Percentiles rank a stretch among this genome's conserved stretches.
Evolutionary conservation across 2,329 filamentous ascomycete species (phyloP).

Genomic region (Knoxdaviesia capensis): DNA sequence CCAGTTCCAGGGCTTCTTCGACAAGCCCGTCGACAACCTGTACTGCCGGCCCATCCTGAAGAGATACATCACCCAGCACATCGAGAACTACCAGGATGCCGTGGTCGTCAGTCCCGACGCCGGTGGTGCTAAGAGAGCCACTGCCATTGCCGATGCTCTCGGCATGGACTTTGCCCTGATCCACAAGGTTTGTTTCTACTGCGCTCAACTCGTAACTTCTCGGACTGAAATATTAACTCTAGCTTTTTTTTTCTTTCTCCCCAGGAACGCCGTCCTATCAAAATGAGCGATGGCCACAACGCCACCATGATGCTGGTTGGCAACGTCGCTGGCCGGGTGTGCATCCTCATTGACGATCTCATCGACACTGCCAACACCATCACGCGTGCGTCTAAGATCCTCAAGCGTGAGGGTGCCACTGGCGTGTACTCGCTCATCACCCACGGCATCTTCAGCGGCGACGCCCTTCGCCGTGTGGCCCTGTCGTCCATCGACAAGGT

Average conservation of each 20-base stretch:
- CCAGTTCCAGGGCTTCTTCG: constrained; percentile 97
- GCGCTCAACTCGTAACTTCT: too few relatives aligned
- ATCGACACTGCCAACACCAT: constrained; percentile 96
- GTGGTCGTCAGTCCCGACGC: constrained; percentile 94
- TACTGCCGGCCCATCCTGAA: constrained; percentile 64
- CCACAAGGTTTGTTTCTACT: constrained; percentile 53
- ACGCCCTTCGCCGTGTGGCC: constrained; percentile 87
- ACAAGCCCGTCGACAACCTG: constrained; percentile 94
- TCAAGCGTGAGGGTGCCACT: constrained; percentile 88
- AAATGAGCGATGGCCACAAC: constrained; percentile 74
- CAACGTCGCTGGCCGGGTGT: constrained; percentile 58
- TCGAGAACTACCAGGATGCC: constrained; percentile 65
- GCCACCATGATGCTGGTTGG: constrained; percentile 93
- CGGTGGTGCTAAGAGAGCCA: constrained; percentile 88
- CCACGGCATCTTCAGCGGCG: constrained; percentile 85
- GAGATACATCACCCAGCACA: constrained; percentile 57
- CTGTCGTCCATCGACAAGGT: constrained; percentile 84
- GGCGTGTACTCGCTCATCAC: constrained; percentile 83
- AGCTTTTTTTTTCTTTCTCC: constrained; percentile 8
- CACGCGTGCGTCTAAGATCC: constrained; percentile 83
- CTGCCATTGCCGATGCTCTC: constrained; percentile 80
- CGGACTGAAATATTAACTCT: constrained; percentile 1
- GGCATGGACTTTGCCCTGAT: constrained; percentile 94
- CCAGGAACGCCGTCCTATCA: constrained; percentile 73
- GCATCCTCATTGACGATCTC: constrained; percentile 86